Evolutionary conservation across 2,329 filamentous ascomycete genomes (phyloP).

Genomic region (Fusarium buxicola): DNA sequence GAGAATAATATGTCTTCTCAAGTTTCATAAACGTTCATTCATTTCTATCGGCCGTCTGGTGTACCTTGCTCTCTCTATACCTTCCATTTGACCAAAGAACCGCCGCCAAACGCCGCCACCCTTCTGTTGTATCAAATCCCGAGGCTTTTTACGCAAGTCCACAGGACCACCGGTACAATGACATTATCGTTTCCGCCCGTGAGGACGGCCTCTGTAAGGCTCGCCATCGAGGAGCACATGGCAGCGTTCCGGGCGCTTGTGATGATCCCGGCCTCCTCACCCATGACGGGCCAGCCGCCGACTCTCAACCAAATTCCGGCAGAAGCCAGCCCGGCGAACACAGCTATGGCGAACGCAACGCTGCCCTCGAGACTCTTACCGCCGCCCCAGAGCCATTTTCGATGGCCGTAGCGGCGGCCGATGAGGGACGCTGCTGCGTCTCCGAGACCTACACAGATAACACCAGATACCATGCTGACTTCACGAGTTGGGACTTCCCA

Average conservation of each 20-base stretch:
- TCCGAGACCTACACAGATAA: constrained; percentile 94
- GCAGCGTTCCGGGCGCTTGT: constrained; percentile 71
- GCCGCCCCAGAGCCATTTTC: constrained; percentile 96
- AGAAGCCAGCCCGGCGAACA: constrained; percentile 77
- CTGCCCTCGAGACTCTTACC: constrained; percentile 95
- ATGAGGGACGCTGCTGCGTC: constrained; percentile 94
- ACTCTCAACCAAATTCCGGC: constrained; percentile 80
- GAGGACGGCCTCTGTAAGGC: constrained; percentile 92
- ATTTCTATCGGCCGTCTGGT: constrained; percentile 32
- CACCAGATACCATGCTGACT: constrained; percentile 89
- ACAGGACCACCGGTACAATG: constrained; percentile 91
- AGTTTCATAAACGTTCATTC: constrained; percentile 42
- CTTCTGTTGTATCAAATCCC: constrained; percentile 58
- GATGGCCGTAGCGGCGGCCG: constrained; percentile 84
- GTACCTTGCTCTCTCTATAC: constrained; percentile 21
- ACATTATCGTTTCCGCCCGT: constrained; percentile 99
- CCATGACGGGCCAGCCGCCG: constrained; percentile 76
- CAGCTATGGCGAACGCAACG: constrained; percentile 82
- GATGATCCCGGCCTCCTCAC: constrained; percentile 53
- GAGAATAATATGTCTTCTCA: constrained; percentile 3
- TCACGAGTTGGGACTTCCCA: constrained; percentile 84
- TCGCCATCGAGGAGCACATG: constrained; percentile 82
- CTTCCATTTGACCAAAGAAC: background rate
- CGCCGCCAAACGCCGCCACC: constrained; percentile 28
- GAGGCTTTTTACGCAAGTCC: constrained; percentile 88